Evolutionary conservation across 2,329 filamentous ascomycete genomes (phyloP), one percentile per base, ranked within the genome.

Genomic region (Aureobasidium zeae): DNA sequence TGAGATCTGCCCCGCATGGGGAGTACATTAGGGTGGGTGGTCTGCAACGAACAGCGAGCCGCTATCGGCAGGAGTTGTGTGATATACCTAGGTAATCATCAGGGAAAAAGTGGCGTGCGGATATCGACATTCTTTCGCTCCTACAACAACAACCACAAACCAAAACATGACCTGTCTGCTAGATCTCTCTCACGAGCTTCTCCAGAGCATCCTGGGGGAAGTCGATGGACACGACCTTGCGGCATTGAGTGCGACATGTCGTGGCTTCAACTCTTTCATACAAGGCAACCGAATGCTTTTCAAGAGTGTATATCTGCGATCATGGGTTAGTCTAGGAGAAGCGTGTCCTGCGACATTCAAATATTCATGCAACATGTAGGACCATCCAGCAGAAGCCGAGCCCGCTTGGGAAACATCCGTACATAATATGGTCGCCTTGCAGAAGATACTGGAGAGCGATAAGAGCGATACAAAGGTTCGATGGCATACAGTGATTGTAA

Each of bases 181-280:
- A 21, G 55, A 59, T 48, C 69, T 81, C 16, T 77, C 79, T 7
- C 67, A 72, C 5, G 81, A 85, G 64, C 69, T 83, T 30, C 57
- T 83, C 19, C 74, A 81, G 53, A 65, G 71, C 53, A 74, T 84
- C 50, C 65, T 85, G 49, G 61, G 58, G 46, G 68, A 70, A 51
- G 66, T 81, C 26, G 61, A 72, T 20, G 74, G 77, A 1, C 57
- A 61, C 29, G 79, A 83, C 49, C 61, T 85, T 7, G 64, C 68
- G 1, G 56, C 61, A 6, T 55, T 83, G 32, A 67, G 70, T 26
- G 60, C 58, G 47, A 71, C 71, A 34, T 82, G 74, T 56, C 67
- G 62, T 13, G 57, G 54, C 9, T 62, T 87, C 34, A 61, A 73
- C 47, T 58, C 63, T 24, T 74, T 76, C 49, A 66, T 83, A 41